Evolutionary conservation across 129 eudicot species (phyloP).

Genomic region (Pseudognaphalium luteoalbum): DNA sequence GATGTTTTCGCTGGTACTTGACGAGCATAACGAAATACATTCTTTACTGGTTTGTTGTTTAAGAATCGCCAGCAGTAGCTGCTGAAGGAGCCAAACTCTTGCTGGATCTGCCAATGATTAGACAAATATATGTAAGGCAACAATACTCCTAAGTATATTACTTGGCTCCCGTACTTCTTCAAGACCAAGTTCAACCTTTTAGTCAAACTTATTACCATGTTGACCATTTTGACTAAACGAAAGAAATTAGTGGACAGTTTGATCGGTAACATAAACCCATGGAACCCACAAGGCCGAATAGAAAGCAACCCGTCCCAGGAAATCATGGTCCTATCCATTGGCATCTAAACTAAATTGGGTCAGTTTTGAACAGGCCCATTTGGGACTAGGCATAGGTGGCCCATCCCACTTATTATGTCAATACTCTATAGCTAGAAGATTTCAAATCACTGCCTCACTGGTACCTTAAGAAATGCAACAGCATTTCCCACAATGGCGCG

Average conservation of each 20-base stretch:
- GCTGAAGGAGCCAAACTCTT: slow-evolving; percentile 80
- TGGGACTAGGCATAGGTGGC: slow-evolving; percentile 7
- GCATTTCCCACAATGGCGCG: slow-evolving; percentile 67
- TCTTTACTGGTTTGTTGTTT: slow-evolving; percentile 55
- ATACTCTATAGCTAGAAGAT: background rate
- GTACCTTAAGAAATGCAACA: slow-evolving; percentile 64
- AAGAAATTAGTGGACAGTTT: slow-evolving; percentile 1
- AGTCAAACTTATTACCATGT: slow-evolving; percentile 20
- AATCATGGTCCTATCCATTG: slow-evolving; percentile 19
- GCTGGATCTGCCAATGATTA: slow-evolving; percentile 54
- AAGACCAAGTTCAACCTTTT: background rate
- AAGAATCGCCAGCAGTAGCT: slow-evolving; percentile 65
- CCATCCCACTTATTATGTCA: background rate
- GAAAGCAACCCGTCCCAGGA: slow-evolving; percentile 4
- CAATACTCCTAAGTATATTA: background rate
- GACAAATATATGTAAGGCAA: background rate
- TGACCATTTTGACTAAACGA: slow-evolving; percentile 10
- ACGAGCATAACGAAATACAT: slow-evolving; percentile 60
- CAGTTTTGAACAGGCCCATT: slow-evolving; percentile 7
- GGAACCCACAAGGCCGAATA: background rate
- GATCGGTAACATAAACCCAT: background rate
- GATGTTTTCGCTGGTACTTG: slow-evolving; percentile 79
- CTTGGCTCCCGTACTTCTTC: background rate
- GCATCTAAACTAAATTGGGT: slow-evolving; percentile 1
- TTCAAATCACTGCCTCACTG: slow-evolving; percentile 8